These are phyloP conservation scores for Caloboletus firmus DNA, from an alignment of 1,284 basidiomycete species.

Conservation along the genomic window DNA sequence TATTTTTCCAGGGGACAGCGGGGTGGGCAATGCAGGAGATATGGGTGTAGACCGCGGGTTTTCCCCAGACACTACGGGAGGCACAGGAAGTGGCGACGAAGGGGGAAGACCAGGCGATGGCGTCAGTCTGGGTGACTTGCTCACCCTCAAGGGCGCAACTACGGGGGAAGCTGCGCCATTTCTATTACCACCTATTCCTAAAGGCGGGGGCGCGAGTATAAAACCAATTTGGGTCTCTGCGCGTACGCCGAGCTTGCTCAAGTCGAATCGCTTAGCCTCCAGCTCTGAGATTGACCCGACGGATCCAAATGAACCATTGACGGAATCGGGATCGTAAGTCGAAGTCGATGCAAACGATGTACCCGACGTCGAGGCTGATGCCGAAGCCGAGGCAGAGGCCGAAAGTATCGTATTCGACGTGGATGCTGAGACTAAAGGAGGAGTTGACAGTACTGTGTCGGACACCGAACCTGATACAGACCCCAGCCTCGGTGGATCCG, in stretches of 20 bases:
- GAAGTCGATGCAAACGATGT: conserved; percentile 14
- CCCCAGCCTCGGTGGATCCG: not conserved
- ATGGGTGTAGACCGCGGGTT: not conserved
- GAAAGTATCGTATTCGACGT: conserved; percentile 4
- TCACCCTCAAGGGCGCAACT: conserved; percentile 28
- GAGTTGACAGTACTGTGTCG: not conserved
- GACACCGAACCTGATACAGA: conserved; percentile 7
- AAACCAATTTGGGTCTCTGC: conserved; percentile 15
- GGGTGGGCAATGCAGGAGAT: conserved; percentile 22
- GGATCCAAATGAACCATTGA: conserved; percentile 18
- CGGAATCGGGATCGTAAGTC: conserved; percentile 12
- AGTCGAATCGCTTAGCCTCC: conserved; percentile 22
- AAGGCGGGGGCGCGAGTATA: conserved; percentile 26
- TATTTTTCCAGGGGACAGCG: conserved; percentile 14
- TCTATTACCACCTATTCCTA: conserved; percentile 16
- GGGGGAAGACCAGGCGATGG: conserved; percentile 24
- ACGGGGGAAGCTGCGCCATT: conserved; percentile 5
- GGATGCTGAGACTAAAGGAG: conserved; percentile 2
- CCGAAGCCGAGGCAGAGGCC: too few relatives aligned
- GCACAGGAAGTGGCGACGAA: conserved; percentile 13
- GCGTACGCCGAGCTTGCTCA: conserved; percentile 8
- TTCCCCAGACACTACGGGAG: conserved; percentile 8
- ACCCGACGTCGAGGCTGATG: conserved; percentile 16
- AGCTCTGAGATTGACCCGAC: conserved; percentile 29
- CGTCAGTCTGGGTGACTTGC: conserved; percentile 26